These are phyloP conservation scores for Acacia concinna DNA, from an alignment of 331 rosid species.

Conservation along the genomic window DNA sequence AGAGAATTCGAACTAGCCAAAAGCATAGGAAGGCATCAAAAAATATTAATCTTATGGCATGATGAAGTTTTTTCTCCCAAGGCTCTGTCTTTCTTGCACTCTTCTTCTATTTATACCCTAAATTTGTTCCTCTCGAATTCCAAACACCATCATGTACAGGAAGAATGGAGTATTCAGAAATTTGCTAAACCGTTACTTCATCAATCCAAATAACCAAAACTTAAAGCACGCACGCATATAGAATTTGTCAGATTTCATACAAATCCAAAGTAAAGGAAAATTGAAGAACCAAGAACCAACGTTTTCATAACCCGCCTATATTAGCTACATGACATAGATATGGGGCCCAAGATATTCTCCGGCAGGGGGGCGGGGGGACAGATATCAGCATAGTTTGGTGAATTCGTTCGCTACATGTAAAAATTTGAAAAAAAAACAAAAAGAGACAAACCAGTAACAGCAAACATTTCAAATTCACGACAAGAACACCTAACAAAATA, in stretches of 20 bases:
- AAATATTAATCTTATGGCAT: background rate
- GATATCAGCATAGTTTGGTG: background rate
- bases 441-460: conserved; percentile 26
- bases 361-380: background rate
- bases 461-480: conserved; percentile 34
- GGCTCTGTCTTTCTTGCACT: background rate
- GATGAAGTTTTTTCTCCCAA: background rate
- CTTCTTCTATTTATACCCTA: background rate
- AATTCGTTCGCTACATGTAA: background rate
- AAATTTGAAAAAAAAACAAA: background rate
- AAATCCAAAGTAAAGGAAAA: background rate
- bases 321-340: background rate
- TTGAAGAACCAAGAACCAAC: background rate
- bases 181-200: background rate
- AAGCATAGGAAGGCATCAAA: background rate
- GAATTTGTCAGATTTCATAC: background rate
- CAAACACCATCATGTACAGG: background rate
- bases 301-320: background rate
- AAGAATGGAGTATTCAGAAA: background rate
- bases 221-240: background rate
- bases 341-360: background rate
- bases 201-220: background rate
- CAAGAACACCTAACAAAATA: conserved; percentile 27
- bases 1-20: background rate
- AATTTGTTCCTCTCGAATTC: background rate